phyloP scores from a whole-genome alignment of 2,329 filamentous ascomycete species.

The Lasiodiplodia theobromae region DNA sequence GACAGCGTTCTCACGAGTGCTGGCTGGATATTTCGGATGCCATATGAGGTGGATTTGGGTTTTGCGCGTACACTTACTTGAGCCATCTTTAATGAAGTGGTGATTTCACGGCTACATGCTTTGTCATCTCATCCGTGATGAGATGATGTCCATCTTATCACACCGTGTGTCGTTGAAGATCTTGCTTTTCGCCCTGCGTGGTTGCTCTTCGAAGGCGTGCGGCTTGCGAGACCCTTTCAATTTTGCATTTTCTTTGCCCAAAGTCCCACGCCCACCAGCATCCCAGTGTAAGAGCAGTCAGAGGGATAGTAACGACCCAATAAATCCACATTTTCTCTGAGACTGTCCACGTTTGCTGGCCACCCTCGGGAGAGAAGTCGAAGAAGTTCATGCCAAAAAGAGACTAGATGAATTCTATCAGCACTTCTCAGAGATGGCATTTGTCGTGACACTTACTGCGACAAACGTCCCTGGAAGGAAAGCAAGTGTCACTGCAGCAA shows the following conservation, averaged over 20 bases:
- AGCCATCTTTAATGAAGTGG: too few relatives aligned
- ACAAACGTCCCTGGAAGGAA: background rate
- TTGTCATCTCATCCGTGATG: too few relatives aligned
- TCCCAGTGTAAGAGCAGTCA: background rate
- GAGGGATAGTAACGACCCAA: background rate
- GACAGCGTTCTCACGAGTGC: too few relatives aligned
- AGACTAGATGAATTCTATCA: background rate
- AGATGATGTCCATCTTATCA: background rate
- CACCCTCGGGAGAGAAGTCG: background rate
- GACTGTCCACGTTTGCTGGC: background rate
- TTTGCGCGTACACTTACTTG: too few relatives aligned
- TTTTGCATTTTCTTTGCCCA: background rate
- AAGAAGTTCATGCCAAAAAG: conserved; percentile 1
- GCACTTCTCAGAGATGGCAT: too few relatives aligned
- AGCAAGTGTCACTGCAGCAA: background rate
- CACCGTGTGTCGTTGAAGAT: background rate
- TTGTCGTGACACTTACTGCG: too few relatives aligned
- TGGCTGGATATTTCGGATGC: too few relatives aligned
- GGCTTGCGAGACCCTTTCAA: background rate
- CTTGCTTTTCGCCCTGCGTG: background rate
- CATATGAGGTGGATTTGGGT: too few relatives aligned
- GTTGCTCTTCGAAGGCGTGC: background rate
- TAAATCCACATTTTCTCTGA: background rate
- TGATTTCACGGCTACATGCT: too few relatives aligned
- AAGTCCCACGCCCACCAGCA: conserved; percentile 1